These are phyloP conservation scores for Chlorella sorokiniana DNA, from an alignment of 139 green algal species.

Conservation along the genomic window DNA sequence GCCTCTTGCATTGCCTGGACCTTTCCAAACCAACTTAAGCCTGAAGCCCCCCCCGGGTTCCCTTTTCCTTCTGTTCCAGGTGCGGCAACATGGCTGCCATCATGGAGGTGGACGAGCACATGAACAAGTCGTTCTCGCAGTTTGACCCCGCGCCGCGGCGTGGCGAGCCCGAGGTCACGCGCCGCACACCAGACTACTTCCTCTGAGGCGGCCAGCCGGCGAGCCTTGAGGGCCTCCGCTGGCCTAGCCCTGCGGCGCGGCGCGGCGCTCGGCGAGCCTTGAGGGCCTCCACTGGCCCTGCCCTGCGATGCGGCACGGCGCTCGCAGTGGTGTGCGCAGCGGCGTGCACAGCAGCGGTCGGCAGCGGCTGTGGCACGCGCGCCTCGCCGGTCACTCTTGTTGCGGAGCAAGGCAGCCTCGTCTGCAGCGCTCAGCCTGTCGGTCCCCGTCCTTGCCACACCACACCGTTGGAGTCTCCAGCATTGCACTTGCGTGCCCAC, in stretches of 20 bases:
- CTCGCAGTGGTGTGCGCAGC: too few species aligned
- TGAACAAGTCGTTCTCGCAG: conserved; percentile 89
- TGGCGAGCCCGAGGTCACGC: conserved; percentile 89
- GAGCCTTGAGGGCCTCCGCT: too few species aligned
- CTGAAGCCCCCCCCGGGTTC: background rate
- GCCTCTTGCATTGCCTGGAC: background rate
- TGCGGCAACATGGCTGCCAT: conserved; percentile 95
- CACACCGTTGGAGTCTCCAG: too few species aligned
- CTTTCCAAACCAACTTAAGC: background rate
- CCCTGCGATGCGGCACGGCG: too few species aligned
- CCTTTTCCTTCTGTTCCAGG: conserved; percentile 87
- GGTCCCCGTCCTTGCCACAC: too few species aligned
- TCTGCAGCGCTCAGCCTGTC: too few species aligned
- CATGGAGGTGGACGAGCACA: conserved; percentile 97
- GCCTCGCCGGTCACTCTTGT: too few species aligned
- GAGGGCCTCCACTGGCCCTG: too few species aligned
- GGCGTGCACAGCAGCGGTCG: background rate
- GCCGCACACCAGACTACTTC: conserved; percentile 92
- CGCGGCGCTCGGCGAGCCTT: background rate
- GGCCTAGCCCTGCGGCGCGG: too few species aligned
- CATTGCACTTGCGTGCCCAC: too few species aligned
- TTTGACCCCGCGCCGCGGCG: conserved; percentile 96
- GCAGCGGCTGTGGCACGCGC: too few species aligned
- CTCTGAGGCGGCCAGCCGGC: conserved; percentile 55
- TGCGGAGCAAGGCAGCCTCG: too few species aligned